Conservation (phyloP, 768 basidiomycete genomes). For the Mycena polygramma region DNA sequence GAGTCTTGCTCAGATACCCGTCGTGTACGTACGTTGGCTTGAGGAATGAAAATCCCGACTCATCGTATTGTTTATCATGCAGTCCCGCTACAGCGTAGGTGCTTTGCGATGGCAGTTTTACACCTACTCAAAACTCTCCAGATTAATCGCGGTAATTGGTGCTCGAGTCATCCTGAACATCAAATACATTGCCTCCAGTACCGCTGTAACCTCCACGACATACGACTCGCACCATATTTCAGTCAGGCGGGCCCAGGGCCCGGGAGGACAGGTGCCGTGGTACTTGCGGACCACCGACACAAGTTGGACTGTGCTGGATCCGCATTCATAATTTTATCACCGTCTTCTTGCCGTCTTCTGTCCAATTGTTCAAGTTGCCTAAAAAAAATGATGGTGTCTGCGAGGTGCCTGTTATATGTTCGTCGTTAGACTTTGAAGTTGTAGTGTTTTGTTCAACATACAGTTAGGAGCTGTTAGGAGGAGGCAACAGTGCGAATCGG, state of each 20-base stretch:
- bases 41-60: background rate
- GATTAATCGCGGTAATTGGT: constrained; percentile 25
- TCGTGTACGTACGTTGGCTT: constrained; percentile 2
- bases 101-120: background rate
- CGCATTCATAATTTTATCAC: background rate
- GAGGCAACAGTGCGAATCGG: too few relatives aligned
- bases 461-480: too few relatives aligned
- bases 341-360: too few relatives aligned
- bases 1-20: constrained; percentile 23
- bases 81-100: constrained; percentile 23
- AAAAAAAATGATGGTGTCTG: too few relatives aligned
- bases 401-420: too few relatives aligned
- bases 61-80: background rate
- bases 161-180: constrained; percentile 19
- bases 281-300: constrained; percentile 15
- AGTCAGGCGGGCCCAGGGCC: background rate
- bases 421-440: too few relatives aligned
- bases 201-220: background rate
- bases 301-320: background rate
- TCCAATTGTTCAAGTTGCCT: too few relatives aligned
- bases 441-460: too few relatives aligned
- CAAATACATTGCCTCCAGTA: background rate
- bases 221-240: background rate
- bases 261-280: constrained; percentile 6
- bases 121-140: background rate